Conservation (phyloP, 495 filamentous ascomycete genomes). For the Filosporella fistucella region DNA sequence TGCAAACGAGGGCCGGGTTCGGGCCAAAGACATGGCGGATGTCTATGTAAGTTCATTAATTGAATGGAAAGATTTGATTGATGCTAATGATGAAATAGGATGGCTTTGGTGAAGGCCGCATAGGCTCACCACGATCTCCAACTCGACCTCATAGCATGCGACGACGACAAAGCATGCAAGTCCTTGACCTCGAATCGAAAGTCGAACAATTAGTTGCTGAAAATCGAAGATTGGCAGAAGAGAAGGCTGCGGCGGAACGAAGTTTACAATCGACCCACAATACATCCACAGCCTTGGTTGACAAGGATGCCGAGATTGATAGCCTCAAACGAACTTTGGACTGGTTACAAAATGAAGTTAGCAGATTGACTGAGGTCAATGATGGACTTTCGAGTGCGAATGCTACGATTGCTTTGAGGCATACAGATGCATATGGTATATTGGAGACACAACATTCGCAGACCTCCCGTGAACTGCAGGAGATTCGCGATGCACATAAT, state of each 20-base stretch:
- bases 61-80: not conserved
- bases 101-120: conserved; percentile 89
- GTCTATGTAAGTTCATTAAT: conserved; percentile 72
- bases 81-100: conserved; percentile 50
- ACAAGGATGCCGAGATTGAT: conserved; percentile 74
- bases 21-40: conserved; percentile 81
- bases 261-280: conserved; percentile 30
- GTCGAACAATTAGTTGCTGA: conserved; percentile 79
- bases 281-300: conserved; percentile 46
- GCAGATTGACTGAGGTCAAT: conserved; percentile 68
- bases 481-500: conserved; percentile 51
- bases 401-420: conserved; percentile 56
- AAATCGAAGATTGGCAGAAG: conserved; percentile 71
- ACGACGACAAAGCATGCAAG: conserved; percentile 92
- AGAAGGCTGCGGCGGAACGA: conserved; percentile 63
- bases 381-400: conserved; percentile 69
- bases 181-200: conserved; percentile 71
- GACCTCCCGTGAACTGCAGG: conserved; percentile 57
- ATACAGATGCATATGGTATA: conserved; percentile 56
- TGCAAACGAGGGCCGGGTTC: conserved; percentile 82
- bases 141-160: conserved; percentile 94
- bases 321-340: conserved; percentile 71
- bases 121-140: conserved; percentile 82
- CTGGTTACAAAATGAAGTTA: conserved; percentile 74
- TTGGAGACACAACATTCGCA: conserved; percentile 56